A percentile compares a stretch with the other conserved stretches of the same genome.
Evolutionary conservation across 495 filamentous ascomycete genomes (phyloP).

Genomic region (Ascodesmis nigricans): DNA sequence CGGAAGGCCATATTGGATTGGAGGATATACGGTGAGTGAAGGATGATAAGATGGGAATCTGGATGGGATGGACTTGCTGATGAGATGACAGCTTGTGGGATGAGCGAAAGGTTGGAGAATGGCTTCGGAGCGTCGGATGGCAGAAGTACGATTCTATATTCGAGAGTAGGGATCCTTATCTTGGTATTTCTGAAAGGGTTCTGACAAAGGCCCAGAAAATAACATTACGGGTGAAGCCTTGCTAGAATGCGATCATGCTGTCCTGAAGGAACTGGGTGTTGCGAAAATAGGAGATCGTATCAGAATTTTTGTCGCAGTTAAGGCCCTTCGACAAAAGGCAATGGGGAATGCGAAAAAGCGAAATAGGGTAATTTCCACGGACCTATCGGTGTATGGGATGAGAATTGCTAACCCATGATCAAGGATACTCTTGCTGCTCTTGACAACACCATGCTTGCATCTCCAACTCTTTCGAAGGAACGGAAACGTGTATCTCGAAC

Average conservation of each 20-base stretch:
- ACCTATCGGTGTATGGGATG: conserved; percentile 5
- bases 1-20: conserved; percentile 42
- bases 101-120: conserved; percentile 73
- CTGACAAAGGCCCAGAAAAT: conserved; percentile 33
- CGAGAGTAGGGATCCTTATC: conserved; percentile 30
- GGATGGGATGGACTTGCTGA: conserved; percentile 28
- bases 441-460: no score
- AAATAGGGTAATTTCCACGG: conserved; percentile 46
- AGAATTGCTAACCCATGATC: conserved; percentile 13
- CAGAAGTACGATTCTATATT: conserved; percentile 84
- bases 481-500: no score
- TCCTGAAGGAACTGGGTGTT: conserved; percentile 92
- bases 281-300: conserved; percentile 96
- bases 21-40: conserved; percentile 36
- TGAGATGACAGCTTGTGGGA: conserved; percentile 45
- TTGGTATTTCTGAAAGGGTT: background rate
- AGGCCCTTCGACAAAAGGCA: conserved; percentile 68
- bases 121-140: conserved; percentile 75
- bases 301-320: conserved; percentile 79
- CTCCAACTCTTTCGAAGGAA: no score
- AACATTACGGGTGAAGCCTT: conserved; percentile 94
- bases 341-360: conserved; percentile 66
- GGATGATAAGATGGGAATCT: conserved; percentile 20
- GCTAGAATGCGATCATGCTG: conserved; percentile 87
- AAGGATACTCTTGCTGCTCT: conserved; percentile 53